Conservation (phyloP, 495 filamentous ascomycete species). For the Penicillium salamii region DNA sequence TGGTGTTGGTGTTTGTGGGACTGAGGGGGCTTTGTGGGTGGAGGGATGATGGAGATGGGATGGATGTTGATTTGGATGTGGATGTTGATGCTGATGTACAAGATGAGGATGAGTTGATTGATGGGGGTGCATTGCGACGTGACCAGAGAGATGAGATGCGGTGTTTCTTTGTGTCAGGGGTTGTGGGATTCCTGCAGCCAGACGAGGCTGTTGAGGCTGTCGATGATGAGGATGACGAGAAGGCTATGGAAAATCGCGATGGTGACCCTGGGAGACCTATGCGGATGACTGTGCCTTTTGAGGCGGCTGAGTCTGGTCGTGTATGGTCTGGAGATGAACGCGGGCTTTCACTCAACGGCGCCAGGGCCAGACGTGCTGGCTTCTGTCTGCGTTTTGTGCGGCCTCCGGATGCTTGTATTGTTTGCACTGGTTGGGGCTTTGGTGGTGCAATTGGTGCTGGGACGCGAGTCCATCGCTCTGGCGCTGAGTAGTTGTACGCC, state of each 20-base stretch:
- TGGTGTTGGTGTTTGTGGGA: too few species aligned
- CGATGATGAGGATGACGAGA: slow-evolving; percentile 38
- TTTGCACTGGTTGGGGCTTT: slow-evolving; percentile 12
- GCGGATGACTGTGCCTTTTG: slow-evolving; percentile 41
- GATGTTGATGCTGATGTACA: slow-evolving; percentile 28
- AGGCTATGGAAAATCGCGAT: slow-evolving; percentile 34
- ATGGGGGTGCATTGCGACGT: slow-evolving; percentile 30
- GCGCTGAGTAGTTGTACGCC: slow-evolving; percentile 82
- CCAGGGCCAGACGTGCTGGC: slow-evolving; percentile 19
- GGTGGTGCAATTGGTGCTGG: slow-evolving; percentile 5
- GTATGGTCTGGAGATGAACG: slow-evolving; percentile 20
- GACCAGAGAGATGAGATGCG: slow-evolving; percentile 20
- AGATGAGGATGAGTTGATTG: slow-evolving; percentile 33
- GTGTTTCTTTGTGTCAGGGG: neutral
- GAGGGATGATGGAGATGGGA: slow-evolving; percentile 10
- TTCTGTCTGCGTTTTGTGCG: slow-evolving; percentile 40
- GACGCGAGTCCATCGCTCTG: slow-evolving; percentile 66
- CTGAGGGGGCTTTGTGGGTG: neutral
- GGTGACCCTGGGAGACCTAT: slow-evolving; percentile 34
- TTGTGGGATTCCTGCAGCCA: slow-evolving; percentile 1
- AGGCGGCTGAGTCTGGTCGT: slow-evolving; percentile 34
- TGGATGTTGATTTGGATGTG: neutral
- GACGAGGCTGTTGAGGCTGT: slow-evolving; percentile 12
- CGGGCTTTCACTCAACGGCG: slow-evolving; percentile 21
- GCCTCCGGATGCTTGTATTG: slow-evolving; percentile 44